A percentile compares a stretch with the other conserved stretches of the same genome.
phyloP scores from a whole-genome alignment of 371 early-diverging fungal genomes.

The Syncephalastrum contaminatum region DNA sequence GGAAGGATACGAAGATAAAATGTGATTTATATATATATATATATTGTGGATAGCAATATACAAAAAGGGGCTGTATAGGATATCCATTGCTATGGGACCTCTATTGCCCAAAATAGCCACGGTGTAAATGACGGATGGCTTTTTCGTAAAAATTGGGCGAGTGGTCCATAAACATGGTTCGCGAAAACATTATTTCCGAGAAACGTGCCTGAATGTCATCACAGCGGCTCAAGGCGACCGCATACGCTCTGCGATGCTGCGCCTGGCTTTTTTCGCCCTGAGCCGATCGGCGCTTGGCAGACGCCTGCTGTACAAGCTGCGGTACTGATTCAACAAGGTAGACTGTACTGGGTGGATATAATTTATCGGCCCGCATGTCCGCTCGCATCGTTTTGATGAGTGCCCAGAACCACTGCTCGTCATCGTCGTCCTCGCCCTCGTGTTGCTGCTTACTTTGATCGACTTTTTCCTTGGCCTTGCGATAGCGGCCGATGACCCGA shows the following conservation, averaged over 20 bases:
- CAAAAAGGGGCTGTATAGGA: constrained; percentile 1
- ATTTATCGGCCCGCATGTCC: constrained; percentile 76
- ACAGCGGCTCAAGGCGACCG: constrained; percentile 55
- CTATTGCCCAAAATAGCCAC: constrained; percentile 29
- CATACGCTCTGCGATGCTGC: constrained; percentile 34
- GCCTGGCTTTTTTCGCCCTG: constrained; percentile 5
- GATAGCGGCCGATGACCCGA: constrained; percentile 52
- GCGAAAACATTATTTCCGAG: constrained; percentile 65
- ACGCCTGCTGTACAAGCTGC: constrained; percentile 27
- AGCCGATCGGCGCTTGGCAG: constrained; percentile 9
- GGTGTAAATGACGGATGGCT: constrained; percentile 26
- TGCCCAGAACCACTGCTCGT: constrained; percentile 81
- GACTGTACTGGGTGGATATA: constrained; percentile 76
- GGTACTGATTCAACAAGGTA: constrained; percentile 60
- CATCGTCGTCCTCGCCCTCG: constrained; percentile 29
- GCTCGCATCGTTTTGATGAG: constrained; percentile 79
- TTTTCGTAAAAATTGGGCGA: constrained; percentile 68
- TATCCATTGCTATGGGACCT: background rate
- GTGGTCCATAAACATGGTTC: constrained; percentile 76
- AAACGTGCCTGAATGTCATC: constrained; percentile 69
- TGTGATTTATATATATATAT: too few relatives aligned
- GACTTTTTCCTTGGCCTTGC: constrained; percentile 11
- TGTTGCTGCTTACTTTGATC: constrained; percentile 24
- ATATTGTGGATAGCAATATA: background rate
- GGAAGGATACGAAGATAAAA: too few relatives aligned